Evolutionary conservation across 495 filamentous ascomycete species (phyloP), one percentile per base, ranked within the genome.

Genomic region (Penicillium paxilli): DNA sequence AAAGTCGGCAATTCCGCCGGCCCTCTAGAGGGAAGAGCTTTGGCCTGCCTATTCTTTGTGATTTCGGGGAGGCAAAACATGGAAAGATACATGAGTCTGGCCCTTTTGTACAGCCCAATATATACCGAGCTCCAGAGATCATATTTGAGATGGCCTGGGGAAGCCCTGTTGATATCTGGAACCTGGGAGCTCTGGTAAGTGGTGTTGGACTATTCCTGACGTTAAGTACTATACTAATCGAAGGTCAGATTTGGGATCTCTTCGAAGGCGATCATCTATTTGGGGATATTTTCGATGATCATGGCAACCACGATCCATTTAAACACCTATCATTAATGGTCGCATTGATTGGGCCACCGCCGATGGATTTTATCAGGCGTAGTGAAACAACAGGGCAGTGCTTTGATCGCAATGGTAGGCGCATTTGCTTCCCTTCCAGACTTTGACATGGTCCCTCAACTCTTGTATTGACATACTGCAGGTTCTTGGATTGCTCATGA

Each of bases 231-330:
- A 41, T 35, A 52, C 54, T 64, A 46, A 60, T 49, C 5, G 33
- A 48, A 17, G 14, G 33, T 12, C 55, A 80, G 75, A 67, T 75
- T 23, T 80, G 75, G 75, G 73, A 80, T 53, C 52, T 81, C 0
- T 77, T 78, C 47, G 73, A 80, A 59, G 69, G 70, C 14, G 45
- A 67, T 11, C 64, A 75, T 58, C 56, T 80, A 38, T 81, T 81
- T 51, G 51, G 47, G 2, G 72, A 75, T 38, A 57, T 62, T n/a
- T 68, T 70, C 52, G 47, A 72, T 42, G 26, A 47, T 28, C 56
- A 48, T 45, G 61, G 61, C 32, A 45, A 58, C 4, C 76, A 80
- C 51, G 63, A 67, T 26, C 57, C 64, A 37, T 62, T 67, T 26
- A 58, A 53, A 19, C 74, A 78, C 64, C 65, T 78, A 1, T 70